Base-by-base conservation (phyloP, 2,329 filamentous ascomycete genomes). In the Phyllosticta citribraziliensis region DNA sequence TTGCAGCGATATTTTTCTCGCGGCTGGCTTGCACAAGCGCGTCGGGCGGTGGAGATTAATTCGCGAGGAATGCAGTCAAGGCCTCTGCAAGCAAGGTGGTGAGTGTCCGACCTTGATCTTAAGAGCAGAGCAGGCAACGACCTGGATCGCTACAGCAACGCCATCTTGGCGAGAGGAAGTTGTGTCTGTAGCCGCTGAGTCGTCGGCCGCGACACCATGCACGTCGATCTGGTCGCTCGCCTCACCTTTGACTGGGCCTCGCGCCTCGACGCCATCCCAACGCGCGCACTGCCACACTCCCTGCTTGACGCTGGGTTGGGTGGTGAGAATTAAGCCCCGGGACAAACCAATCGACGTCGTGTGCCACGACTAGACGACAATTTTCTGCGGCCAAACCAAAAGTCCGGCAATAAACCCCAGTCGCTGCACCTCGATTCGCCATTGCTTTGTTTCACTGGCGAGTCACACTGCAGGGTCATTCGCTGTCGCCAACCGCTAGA, bases 31-130 rank as follows among this genome's bases (percentile, higher is more conserved):
- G 17, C 40, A 47, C 12, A n/a, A n/a, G 40, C 40, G 40, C 40
- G n/a, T n/a, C 14, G 5, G 17, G 40, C 40, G 40, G 40, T 47
- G 14, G 40, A 47, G 40, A 47, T 47, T 47, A 19, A 47, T 47
- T 47, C 17, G 14, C 6, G 40, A 47, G 40, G 40, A 47, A 47
- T 47, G 40, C 12, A 14, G 9, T 14, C 35, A 40, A 40, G 14
- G 35, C 35, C 35, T 40, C 35, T 40, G 12, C 35, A 14, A 50
- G 30, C 19, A 47, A 56, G 17, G 22, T 22, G 22, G 22, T 22
- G 22, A 62, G 65, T 65, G 66, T 66, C 66, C 62, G 62, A 55
- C 65, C 62, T 63, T 64, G 33, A 55, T 62, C 62, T 47, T 24
- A 51, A 58, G 64, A 63, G 62, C 33, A 62, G 58, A 53, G 17